Percentiles rank a stretch among this genome's conserved stretches.
Evolutionary conservation across 306 rosid species (phyloP).

Genomic region (Quercus suber): DNA sequence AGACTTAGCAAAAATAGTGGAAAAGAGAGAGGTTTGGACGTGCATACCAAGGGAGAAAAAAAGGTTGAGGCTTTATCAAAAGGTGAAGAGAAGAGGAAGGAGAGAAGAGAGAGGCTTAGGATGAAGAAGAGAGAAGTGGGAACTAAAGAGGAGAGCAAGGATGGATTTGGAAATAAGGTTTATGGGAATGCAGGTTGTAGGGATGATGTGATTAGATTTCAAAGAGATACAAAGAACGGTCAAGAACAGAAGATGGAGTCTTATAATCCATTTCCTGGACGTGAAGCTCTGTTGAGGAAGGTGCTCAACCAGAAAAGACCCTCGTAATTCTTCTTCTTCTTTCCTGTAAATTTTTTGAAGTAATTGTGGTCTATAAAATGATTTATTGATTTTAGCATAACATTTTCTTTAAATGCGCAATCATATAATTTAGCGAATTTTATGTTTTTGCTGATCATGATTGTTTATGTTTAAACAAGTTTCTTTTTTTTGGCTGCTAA

Average conservation of each 20-base stretch:
- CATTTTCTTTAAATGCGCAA: no score
- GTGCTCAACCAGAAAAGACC: background rate
- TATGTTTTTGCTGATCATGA: no score
- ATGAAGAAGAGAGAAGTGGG: slow-evolving; percentile 3
- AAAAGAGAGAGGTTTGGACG: background rate
- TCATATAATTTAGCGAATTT: no score
- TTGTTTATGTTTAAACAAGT: no score
- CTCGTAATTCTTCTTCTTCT: background rate
- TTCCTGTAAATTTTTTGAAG: no score
- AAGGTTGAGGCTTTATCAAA: background rate
- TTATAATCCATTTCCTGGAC: slow-evolving; percentile 47
- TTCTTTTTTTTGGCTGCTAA: no score
- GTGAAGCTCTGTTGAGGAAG: slow-evolving; percentile 30
- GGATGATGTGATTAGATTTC: background rate
- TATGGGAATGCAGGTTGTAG: background rate
- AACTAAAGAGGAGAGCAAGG: slow-evolving; percentile 5
- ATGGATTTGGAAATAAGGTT: background rate
- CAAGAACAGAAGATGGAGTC: slow-evolving; percentile 8
- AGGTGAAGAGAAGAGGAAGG: slow-evolving; percentile 11
- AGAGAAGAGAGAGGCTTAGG: slow-evolving; percentile 36
- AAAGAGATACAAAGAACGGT: background rate
- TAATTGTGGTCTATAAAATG: no score
- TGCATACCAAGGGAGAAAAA: no score
- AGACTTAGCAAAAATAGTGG: slow-evolving; percentile 11
- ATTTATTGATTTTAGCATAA: no score